A percentile compares a stretch with the other conserved stretches of the same genome.
These are phyloP conservation scores for Trametes punicea DNA, from an alignment of 768 basidiomycete species.

Conservation along the genomic window DNA sequence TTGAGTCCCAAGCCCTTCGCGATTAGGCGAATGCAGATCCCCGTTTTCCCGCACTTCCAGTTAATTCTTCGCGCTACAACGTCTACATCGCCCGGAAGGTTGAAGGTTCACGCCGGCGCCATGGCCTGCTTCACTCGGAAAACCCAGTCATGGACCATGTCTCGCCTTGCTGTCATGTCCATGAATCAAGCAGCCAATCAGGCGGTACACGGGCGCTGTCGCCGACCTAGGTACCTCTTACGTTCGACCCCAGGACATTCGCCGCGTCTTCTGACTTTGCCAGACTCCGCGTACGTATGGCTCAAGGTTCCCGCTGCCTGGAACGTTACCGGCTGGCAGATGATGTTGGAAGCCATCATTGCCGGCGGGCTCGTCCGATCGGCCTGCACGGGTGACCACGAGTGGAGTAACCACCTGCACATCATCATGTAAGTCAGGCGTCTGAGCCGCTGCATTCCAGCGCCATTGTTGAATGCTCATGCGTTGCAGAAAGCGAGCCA, in stretches of 20 bases:
- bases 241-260: not conserved
- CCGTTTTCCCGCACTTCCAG: constrained; percentile 75
- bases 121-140: constrained; percentile 48
- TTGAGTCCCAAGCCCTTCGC: constrained; percentile 78
- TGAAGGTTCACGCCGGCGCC: not conserved
- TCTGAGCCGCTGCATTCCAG: constrained; percentile 2
- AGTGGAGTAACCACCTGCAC: constrained; percentile 77
- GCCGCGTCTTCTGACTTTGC: not conserved
- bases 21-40: constrained; percentile 70
- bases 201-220: constrained; percentile 80
- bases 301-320: constrained; percentile 88
- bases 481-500: constrained; percentile 43
- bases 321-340: constrained; percentile 81
- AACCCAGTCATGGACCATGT: constrained; percentile 79
- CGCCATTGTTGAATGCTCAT: constrained; percentile 3
- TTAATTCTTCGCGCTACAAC: constrained; percentile 35
- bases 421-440: constrained; percentile 62
- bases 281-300: constrained; percentile 82
- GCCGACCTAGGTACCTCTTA: constrained; percentile 67
- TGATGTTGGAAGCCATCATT: constrained; percentile 86
- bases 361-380: constrained; percentile 76
- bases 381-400: constrained; percentile 61
- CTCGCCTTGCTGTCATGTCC: constrained; percentile 78
- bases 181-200: constrained; percentile 87
- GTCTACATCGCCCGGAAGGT: not conserved